Base-by-base conservation (phyloP, 179 eudicot genomes). In the Nepenthes alata region DNA sequence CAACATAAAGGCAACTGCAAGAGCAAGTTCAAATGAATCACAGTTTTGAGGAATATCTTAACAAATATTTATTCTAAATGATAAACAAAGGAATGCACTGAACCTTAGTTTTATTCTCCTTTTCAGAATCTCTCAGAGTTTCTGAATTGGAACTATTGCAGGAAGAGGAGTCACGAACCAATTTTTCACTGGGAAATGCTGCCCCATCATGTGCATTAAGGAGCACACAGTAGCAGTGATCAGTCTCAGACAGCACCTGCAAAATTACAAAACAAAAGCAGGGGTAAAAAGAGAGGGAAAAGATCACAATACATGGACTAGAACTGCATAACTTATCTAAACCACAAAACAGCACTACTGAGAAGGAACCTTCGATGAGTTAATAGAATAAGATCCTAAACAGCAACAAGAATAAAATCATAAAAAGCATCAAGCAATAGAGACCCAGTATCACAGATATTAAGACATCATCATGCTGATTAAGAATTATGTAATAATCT, bases 191-290 rank as follows among this genome's bases (percentile, higher is more conserved):
- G 37, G 99, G 97, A 81, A 90, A 90, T 60, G 95, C 97, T 64
- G 96, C 96, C 67, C 97, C 99, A 66, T 74, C 87, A 68, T 83
- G 81, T 55, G 97, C 95, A 82, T 94, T 83, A 55, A 94, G 89
- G 68, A 94, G 80, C 35, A 93, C 99, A 75, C 99, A 93, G 67
- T 85, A 93, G 75, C 99, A 93, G 68, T 93, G 99, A 68, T 93
- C 96, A 39, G 84, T 65, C 63, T 90, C 97, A n/a, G 95, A 87
- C 76, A 93, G 76, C 70, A 93, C 99, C 99, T 93, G 84, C 38
- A 77, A 60, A 69, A 60, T 1, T 61, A 56, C 4, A 61, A 58
- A 11, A 41, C 36, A 50, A 12, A 16, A 58, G 50, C 38, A 58
- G 4, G 25, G 47, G 7, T 35, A 35, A 49, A 45, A 55, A 10